Evolutionary conservation across 1,284 basidiomycete species (phyloP).

Genomic region (Ustilago curta): DNA sequence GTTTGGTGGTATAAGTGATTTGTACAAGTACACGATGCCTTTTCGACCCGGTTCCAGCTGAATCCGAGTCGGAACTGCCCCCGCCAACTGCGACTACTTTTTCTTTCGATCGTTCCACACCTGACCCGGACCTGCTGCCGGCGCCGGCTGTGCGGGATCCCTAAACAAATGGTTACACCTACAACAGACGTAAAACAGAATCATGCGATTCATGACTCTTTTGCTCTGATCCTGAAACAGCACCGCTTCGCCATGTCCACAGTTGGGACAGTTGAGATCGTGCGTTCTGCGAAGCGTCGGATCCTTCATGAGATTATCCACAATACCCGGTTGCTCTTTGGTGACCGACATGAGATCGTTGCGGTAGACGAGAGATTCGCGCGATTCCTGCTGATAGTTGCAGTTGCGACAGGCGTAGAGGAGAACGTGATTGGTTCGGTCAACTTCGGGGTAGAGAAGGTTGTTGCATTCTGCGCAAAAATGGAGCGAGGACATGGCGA

Average conservation of each 20-base stretch:
- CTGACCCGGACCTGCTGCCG: slow-evolving; percentile 39
- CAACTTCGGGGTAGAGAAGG: slow-evolving; percentile 84
- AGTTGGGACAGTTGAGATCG: slow-evolving; percentile 63
- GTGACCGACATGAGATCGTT: slow-evolving; percentile 92
- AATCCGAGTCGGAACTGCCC: no score
- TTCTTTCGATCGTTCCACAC: slow-evolving; percentile 57
- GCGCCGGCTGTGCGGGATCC: slow-evolving; percentile 47
- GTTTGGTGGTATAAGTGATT: no score
- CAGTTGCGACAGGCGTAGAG: slow-evolving; percentile 95
- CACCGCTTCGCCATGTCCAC: slow-evolving; percentile 62
- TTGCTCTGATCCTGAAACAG: slow-evolving; percentile 69
- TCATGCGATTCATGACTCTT: slow-evolving; percentile 66
- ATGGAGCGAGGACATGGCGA: slow-evolving; percentile 61
- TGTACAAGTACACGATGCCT: no score
- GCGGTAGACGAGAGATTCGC: slow-evolving; percentile 89
- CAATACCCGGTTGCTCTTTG: slow-evolving; percentile 93
- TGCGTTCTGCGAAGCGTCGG: slow-evolving; percentile 77
- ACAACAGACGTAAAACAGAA: slow-evolving; percentile 66
- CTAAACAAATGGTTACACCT: slow-evolving; percentile 63
- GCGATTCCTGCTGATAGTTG: slow-evolving; percentile 84
- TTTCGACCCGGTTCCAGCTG: background rate
- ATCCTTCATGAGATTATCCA: slow-evolving; percentile 87
- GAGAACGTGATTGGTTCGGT: slow-evolving; percentile 85
- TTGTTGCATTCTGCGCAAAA: slow-evolving; percentile 77
- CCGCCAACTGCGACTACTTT: no score